Conservation (phyloP, 2,329 filamentous ascomycete species). For the Colletotrichum chrysophilum region DNA sequence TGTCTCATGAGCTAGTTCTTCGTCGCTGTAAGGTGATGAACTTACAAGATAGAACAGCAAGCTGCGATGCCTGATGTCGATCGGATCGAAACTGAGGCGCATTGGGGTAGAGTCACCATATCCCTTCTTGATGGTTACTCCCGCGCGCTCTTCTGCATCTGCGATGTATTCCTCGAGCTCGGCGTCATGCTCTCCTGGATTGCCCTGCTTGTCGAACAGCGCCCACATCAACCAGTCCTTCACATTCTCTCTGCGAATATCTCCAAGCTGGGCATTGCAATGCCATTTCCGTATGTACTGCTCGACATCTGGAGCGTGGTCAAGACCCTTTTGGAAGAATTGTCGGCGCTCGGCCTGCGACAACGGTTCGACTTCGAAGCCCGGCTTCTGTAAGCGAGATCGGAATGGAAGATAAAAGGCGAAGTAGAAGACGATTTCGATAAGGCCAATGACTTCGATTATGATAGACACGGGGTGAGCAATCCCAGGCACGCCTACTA, state of each 20-base stretch:
- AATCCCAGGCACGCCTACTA: conserved; percentile 26
- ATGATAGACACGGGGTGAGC: conserved; percentile 27
- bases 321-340: conserved; percentile 62
- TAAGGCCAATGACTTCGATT: conserved; percentile 25
- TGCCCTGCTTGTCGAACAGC: conserved; percentile 59
- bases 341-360: conserved; percentile 52
- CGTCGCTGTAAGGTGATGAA: conserved; percentile 30
- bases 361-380: conserved; percentile 44
- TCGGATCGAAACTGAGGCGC: conserved; percentile 69
- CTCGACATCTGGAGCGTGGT: conserved; percentile 58
- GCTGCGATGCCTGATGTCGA: conserved; percentile 65
- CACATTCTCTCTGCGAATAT: conserved; percentile 70
- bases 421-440: conserved; percentile 48
- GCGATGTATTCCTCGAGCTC: conserved; percentile 55
- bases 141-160: conserved; percentile 58
- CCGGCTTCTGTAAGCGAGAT: conserved; percentile 38
- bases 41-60: conserved; percentile 66
- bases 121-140: conserved; percentile 56
- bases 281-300: conserved; percentile 71
- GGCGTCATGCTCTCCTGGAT: conserved; percentile 39
- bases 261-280: conserved; percentile 58
- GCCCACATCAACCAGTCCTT: conserved; percentile 72
- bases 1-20: background rate
- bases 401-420: conserved; percentile 48
- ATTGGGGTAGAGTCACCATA: conserved; percentile 60